Base-by-base conservation (phyloP, 176 grass and related monocot species). In the Zoysia japonica region DNA sequence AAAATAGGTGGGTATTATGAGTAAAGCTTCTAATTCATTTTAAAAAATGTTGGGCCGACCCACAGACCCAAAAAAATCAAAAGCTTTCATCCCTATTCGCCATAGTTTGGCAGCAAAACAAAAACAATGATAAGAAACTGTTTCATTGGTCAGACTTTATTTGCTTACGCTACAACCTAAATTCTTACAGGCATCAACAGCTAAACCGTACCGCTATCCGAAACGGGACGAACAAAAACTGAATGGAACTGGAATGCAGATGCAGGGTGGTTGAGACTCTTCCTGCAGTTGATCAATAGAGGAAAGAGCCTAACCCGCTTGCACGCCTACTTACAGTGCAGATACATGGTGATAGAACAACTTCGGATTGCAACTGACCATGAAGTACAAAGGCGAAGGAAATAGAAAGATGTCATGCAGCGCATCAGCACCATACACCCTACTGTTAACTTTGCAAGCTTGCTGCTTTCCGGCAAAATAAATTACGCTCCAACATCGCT, bases 301-400 rank as follows among this genome's bases (percentile, higher is more conserved):
- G 61, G 44, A 71, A 70, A 56, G 42, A 74, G 2, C 3, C 82
- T 65, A 41, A 44, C 82, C 82, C 77, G 76, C 65, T 81, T 67
- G 51, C 67, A 61, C 45, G 41, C 77, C 70, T 88, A 76, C 46
- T 77, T 89, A 85, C 73, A 85, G 82, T n/a, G 14, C 73, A 61
- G 65, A 71, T 85, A 85, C 78, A 78, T 52, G 63, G 54, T n/a
- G 55, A 44, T 54, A 8, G n/a, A 53, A 12, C 51, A 43, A 65
- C 7, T 10, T 71, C 64, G 67, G 46, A 11, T 41, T 77, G 68
- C 66, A 49, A 41, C 35, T 55, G 41, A 62, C 84, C 50, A 70
- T 9, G 63, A 70, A 79, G 63, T 68, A 70, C 64, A 62, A 66
- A 17, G 39, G 11, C 28, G 28, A 70, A 40, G 82, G 19, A 77